A percentile compares a stretch with the other conserved stretches of the same genome.
Conservation (phyloP, 2,329 filamentous ascomycete species). For the Aspergillus cejpii region DNA sequence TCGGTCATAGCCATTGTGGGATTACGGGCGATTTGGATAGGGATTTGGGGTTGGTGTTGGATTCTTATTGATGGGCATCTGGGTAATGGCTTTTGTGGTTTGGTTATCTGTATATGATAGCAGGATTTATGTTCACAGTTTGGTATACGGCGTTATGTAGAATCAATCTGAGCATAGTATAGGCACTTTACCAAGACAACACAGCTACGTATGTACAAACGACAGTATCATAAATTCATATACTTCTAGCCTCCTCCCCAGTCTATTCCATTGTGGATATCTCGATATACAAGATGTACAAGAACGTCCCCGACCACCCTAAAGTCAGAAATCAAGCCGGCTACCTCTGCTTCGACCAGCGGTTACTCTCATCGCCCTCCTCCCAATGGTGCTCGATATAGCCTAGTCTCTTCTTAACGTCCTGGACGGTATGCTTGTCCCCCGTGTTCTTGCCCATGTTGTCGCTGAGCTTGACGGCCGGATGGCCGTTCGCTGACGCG, state of each 20-base stretch:
- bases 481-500: constrained; percentile 70
- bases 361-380: constrained; percentile 71
- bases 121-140: not conserved
- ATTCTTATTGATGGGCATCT: not conserved
- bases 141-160: no score
- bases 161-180: no score
- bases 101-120: not conserved
- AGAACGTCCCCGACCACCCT: not conserved
- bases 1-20: constrained; percentile 11
- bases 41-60: constrained; percentile 28
- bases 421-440: constrained; percentile 66
- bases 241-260: not conserved
- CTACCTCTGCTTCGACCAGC: constrained; percentile 56
- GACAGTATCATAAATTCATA: not conserved
- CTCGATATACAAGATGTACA: not conserved
- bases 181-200: no score
- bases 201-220: no score
- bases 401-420: constrained; percentile 77
- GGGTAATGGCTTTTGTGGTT: not conserved
- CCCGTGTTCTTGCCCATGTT: constrained; percentile 94
- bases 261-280: not conserved
- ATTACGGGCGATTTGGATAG: constrained; percentile 36
- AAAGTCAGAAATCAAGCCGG: not conserved
- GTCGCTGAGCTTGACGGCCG: constrained; percentile 87
- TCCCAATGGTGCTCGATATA: constrained; percentile 82